Percentiles rank a stretch among this genome's conserved stretches.
Conservation (phyloP, 768 basidiomycete genomes). For the Mrakia blollopis region DNA sequence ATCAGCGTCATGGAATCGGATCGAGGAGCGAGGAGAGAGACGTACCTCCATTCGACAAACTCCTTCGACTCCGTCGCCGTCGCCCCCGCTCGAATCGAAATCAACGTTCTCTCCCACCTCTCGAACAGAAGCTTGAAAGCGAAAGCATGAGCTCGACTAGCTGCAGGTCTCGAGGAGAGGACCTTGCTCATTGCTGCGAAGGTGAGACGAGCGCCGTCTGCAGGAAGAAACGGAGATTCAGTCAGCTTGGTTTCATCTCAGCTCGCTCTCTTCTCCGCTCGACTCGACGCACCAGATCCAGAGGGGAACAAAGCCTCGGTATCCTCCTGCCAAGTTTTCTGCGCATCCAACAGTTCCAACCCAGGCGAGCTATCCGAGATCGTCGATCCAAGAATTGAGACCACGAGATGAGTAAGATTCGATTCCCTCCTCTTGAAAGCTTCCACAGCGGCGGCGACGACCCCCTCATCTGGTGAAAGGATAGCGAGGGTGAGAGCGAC, state of each 20-base stretch:
- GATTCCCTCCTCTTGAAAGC: background rate
- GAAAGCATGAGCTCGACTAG: background rate
- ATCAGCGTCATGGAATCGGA: background rate
- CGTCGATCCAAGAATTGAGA: background rate
- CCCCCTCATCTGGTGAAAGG: background rate
- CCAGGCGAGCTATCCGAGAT: background rate
- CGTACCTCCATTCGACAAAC: conserved; percentile 10
- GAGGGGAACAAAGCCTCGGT: background rate
- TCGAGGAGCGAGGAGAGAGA: background rate
- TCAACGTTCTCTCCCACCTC: background rate
- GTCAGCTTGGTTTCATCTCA: background rate
- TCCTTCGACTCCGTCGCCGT: background rate
- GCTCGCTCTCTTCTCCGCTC: background rate
- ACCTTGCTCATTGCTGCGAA: background rate
- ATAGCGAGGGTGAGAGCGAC: background rate
- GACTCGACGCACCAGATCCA: background rate
- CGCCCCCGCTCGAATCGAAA: background rate
- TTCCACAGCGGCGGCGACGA: background rate
- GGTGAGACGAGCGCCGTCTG: background rate
- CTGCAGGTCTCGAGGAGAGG: background rate
- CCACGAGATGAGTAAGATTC: background rate
- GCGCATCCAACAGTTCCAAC: background rate
- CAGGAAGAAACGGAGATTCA: background rate
- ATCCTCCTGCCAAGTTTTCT: background rate
- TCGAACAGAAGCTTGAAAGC: conserved; percentile 8